phyloP scores from a whole-genome alignment of 441 rosid species.

The Pelargonium citronellum region DNA sequence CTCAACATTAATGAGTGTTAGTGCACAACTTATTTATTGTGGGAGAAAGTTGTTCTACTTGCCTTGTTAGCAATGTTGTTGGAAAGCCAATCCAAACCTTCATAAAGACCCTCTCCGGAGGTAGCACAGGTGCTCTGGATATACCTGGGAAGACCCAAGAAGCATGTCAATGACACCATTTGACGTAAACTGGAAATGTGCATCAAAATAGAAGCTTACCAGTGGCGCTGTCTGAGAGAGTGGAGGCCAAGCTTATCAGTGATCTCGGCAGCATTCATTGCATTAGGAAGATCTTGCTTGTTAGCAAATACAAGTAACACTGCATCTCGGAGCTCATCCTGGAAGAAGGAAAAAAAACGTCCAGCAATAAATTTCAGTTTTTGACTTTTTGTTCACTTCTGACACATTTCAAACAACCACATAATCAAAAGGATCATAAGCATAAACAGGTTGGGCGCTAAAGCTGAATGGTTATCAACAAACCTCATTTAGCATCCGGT shows the following conservation, averaged over 20 bases:
- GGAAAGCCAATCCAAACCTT: conserved; percentile 31
- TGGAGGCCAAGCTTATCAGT: conserved; percentile 29
- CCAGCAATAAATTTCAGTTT: neutral
- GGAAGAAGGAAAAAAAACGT: neutral
- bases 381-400: neutral
- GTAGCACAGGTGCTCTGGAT: conserved; percentile 22
- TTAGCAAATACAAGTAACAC: conserved; percentile 28
- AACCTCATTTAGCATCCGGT: conserved; percentile 28
- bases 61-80: conserved; percentile 25
- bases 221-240: conserved; percentile 28
- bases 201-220: conserved; percentile 14
- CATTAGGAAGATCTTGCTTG: conserved; percentile 35
- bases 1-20: too few relatives aligned
- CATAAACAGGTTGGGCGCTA: neutral
- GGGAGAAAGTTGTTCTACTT: neutral
- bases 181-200: too few relatives aligned
- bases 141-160: conserved; percentile 19
- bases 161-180: too few relatives aligned
- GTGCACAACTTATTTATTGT: neutral
- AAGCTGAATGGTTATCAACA: neutral
- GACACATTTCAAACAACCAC: neutral
- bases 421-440: neutral
- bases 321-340: conserved; percentile 30
- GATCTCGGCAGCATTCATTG: conserved; percentile 24
- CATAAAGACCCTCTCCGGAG: conserved; percentile 29